Conservation (phyloP, 768 basidiomycete species). For the Pulveroboletus sp. region DNA sequence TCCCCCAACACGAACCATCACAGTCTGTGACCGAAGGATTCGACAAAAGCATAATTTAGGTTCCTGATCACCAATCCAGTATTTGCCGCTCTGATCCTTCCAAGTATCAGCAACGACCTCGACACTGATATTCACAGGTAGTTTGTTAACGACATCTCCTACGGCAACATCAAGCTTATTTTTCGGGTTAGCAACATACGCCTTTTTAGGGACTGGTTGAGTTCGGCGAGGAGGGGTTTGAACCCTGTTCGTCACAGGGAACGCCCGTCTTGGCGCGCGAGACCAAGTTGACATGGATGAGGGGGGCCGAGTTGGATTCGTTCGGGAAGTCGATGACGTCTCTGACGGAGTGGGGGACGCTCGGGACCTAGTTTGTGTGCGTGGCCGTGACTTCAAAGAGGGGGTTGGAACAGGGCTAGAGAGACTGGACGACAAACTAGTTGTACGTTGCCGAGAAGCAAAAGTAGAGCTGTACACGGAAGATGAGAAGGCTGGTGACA, state of each 20-base stretch:
- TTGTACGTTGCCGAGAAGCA: constrained; percentile 79
- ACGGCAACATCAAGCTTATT: constrained; percentile 91
- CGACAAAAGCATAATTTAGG: constrained; percentile 89
- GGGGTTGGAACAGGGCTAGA: constrained; percentile 31
- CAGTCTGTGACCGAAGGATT: constrained; percentile 84
- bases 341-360: constrained; percentile 65
- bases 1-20: constrained; percentile 95
- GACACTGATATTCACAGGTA: constrained; percentile 79
- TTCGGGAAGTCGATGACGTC: constrained; percentile 46
- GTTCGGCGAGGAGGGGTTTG: constrained; percentile 46
- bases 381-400: constrained; percentile 33
- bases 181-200: constrained; percentile 84
- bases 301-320: constrained; percentile 38
- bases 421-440: constrained; percentile 51
- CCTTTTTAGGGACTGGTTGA: constrained; percentile 44
- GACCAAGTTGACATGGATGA: constrained; percentile 60
- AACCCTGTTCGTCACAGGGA: constrained; percentile 40
- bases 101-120: constrained; percentile 80
- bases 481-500: constrained; percentile 29
- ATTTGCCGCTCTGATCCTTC: constrained; percentile 91
- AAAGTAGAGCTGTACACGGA: constrained; percentile 61
- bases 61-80: constrained; percentile 93
- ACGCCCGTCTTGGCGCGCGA: constrained; percentile 61
- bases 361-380: constrained; percentile 41
- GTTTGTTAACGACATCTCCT: constrained; percentile 84